These are phyloP conservation scores for Aspergillus terreus DNA, from an alignment of 2,329 filamentous ascomycete genomes.

Conservation along the genomic window DNA sequence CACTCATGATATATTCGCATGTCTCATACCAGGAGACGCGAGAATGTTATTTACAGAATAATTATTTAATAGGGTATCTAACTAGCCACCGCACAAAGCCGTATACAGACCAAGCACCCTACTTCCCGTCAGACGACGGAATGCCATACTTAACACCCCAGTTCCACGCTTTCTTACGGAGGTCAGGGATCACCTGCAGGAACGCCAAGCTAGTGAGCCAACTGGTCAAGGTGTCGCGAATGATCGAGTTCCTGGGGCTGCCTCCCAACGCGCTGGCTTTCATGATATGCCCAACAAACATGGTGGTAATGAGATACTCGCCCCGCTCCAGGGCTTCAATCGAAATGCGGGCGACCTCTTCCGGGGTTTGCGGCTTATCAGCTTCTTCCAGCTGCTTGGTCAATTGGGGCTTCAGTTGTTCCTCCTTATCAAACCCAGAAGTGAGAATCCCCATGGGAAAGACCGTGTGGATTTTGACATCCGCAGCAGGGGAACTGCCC, in stretches of 20 bases:
- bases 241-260: slow-evolving; percentile 50
- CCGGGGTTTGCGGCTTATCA: slow-evolving; percentile 75
- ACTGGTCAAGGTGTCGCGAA: slow-evolving; percentile 53
- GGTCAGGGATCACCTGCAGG: slow-evolving; percentile 55
- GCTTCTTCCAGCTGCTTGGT: slow-evolving; percentile 75
- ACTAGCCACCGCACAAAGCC: slow-evolving; percentile 16
- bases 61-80: slow-evolving; percentile 26
- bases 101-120: slow-evolving; percentile 8
- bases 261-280: slow-evolving; percentile 55
- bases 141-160: slow-evolving; percentile 56
- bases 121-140: slow-evolving; percentile 13
- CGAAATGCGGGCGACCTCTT: slow-evolving; percentile 67
- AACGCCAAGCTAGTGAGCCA: slow-evolving; percentile 54
- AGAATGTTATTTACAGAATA: background rate
- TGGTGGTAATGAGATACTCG: slow-evolving; percentile 74
- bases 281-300: slow-evolving; percentile 68
- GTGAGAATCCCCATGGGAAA: slow-evolving; percentile 79
- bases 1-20: too few species aligned
- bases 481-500: slow-evolving; percentile 50
- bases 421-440: slow-evolving; percentile 72
- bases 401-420: slow-evolving; percentile 72
- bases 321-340: slow-evolving; percentile 76
- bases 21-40: too few species aligned
- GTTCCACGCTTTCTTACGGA: slow-evolving; percentile 54
- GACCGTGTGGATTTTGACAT: slow-evolving; percentile 76